Base-by-base conservation (phyloP, 1,284 basidiomycete species). In the Mycena citricolor region DNA sequence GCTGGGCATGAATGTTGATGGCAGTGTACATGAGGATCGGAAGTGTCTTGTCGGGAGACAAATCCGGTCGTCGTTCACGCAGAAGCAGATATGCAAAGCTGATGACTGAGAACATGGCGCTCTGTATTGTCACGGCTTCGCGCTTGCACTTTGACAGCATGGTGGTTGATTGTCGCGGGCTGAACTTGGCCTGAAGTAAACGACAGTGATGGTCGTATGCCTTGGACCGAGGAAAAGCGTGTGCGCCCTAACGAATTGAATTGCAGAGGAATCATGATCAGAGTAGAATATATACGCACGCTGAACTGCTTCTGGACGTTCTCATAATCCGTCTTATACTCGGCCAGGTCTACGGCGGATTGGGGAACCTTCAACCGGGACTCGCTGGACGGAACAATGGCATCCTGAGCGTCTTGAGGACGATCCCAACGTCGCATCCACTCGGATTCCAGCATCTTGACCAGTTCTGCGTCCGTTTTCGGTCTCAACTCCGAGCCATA, bases 21-120 rank as follows among this genome's bases (percentile, higher is more conserved):
- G 49, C 45, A 13, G 49, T 51, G 45, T 51, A 51, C 49, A 51
- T 44, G 32, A 51, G 38, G 30, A 39, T 42, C 10, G 49, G 49
- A 12, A 51, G 42, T 12, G 21, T 21, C 28, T 43, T 42, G 5
- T 41, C 34, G 10, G 38, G 36, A 11, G 17, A 13, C 30, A 47
- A 22, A 26, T 51, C 45, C 12, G 45, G 45, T 31, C 44, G 49
- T 2, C 4, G 20, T 2, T 32, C 31, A 17, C 36, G 41, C 7
- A 47, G 24, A 33, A 44, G 49, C 20, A 51, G 40, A 44, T 45
- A 51, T 1, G 49, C 49, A 4, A 47, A 28, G 28, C 47, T 51
- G 34, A 23, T 36, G 4, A 51, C 38, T 4, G 22, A 41, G 31
- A 47, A 51, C 2, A 32, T n/a, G 14, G 31, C 39, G n/a, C 39